Evolutionary conservation across 108 stramenopile genomes (phyloP), one percentile per base, ranked within the genome.

Genomic region (Poteriospumella lacustris): DNA sequence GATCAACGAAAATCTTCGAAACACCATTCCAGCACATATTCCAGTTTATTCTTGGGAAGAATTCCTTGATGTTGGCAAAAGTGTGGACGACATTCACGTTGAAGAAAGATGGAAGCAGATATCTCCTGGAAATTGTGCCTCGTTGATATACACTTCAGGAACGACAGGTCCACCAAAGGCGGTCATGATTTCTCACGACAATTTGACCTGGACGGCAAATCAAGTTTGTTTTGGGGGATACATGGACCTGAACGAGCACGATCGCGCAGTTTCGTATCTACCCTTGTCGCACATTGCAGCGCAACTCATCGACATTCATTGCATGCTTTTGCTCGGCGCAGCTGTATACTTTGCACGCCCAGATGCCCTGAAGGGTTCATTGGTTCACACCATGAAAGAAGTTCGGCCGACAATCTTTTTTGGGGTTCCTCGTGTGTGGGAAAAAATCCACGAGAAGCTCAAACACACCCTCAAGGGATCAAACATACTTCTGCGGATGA

Each of bases 161-260:
- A 97, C 96, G 2, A 97, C 96, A 0, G 96, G 96, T 28, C 59
- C 83, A 2, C 96, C 96, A 42, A 97, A 97, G 85, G 96, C 95
- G 59, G 96, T 96, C 76, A 95, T 97, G 94, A 80, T 97, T 58
- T 86, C 92, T 5, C 95, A 97, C 79, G 94, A 94, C 68, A 97
- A 97, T 76, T 82, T 97, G 39, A 88, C 87, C 29, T 89, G 89
- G 88, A 81, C 83, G 29, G 43, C 43, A 0, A 39, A 42, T 42
- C 33, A 39, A 12, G 29, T 77, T 29, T 19, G 12, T 29, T 19
- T 26, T 26, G n/a, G n/a, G n/a, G 15, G 34, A 24, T 68, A 59
- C 59, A 42, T 60, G 9, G 76, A 76, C 39, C 24, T 29, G 0
- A 5, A 26, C 41, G 75, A 80, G 78, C 58, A 77, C 36, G 83